A percentile compares a stretch with the other conserved stretches of the same genome.
phyloP scores from a whole-genome alignment of 192 early-diverging fungal genomes.

The Geosiphon pyriformis region DNA sequence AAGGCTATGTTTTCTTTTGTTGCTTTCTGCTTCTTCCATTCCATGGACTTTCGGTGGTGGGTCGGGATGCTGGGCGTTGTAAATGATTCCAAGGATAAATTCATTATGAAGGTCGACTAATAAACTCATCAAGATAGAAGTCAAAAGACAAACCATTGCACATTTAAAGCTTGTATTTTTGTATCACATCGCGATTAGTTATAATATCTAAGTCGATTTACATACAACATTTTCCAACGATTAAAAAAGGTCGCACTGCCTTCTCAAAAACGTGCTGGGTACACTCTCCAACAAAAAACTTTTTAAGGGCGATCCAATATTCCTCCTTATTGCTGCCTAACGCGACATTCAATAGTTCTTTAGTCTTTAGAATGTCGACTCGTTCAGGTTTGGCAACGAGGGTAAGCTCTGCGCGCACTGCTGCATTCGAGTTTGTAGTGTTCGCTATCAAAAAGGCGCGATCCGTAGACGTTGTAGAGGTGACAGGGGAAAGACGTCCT shows the following conservation, averaged over 20 bases:
- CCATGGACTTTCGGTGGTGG: not conserved
- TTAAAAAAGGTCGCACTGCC: not conserved
- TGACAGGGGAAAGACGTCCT: too few relatives aligned
- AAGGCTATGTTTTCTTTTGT: not conserved
- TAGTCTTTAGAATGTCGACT: not conserved
- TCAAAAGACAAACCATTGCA: not conserved
- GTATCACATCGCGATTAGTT: not conserved
- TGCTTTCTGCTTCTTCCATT: not conserved
- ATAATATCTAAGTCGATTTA: not conserved
- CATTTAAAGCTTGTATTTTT: not conserved
- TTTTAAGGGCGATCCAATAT: not conserved
- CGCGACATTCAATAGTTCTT: not conserved
- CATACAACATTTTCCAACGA: not conserved
- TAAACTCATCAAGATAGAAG: too few relatives aligned
- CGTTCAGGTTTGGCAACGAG: too few relatives aligned
- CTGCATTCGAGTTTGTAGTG: too few relatives aligned
- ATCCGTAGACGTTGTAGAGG: too few relatives aligned
- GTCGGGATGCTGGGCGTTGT: not conserved
- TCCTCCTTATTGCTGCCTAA: not conserved
- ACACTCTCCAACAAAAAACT: not conserved
- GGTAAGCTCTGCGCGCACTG: too few relatives aligned
- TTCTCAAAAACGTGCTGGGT: not conserved
- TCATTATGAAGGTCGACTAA: not conserved
- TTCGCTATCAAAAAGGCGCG: too few relatives aligned
- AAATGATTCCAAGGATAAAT: not conserved